Evolutionary conservation across 176 grass and related monocot genomes (phyloP), one percentile per base, ranked within the genome.

Genomic region (Carex kokanica): DNA sequence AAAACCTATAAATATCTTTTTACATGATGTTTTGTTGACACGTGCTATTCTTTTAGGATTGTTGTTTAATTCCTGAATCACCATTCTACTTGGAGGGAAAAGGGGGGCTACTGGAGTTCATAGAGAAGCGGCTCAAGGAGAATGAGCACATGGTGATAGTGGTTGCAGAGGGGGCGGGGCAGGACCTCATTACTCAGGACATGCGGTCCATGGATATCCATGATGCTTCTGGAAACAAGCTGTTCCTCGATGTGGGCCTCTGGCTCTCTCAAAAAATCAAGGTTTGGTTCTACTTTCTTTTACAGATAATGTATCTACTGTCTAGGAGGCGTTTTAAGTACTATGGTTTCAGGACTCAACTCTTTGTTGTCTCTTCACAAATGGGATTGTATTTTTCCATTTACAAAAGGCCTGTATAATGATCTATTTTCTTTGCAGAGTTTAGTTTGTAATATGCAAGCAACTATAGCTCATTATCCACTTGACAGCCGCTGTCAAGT

Each of bases 141-240:
- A 90, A 88, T 29, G 89, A 91, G 2, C 96, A 99, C 78, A 99
- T 99, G 96, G 96, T 99, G 34, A 93, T 99, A 67, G 96, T 99
- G 8, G 91, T 99, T 4, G 96, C 96, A 5, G 96, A 99, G 86
- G 96, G 96, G 78, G 96, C 96, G n/a, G 96, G 96, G 0, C 96
- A 99, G 84, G 93, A 98, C 49, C 86, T 98, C 13, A 93, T 98
- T 2, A 91, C 88, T 23, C 53, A 93, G 85, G 93, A 92, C 45
- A 91, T 98, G 86, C 88, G 82, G 11, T 90, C 89, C 27, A 81
- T 88, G 88, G 89, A 90, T 55, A 64, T 89, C 45, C 81, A 90
- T 83, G 96, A 99, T 88, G 91, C 96, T 87, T 95, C 96, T 67
- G 96, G 96, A 89, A 99, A 99, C 84, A 99, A 95, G 80, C 91